A percentile compares a stretch with the other conserved stretches of the same genome.
Conservation (phyloP, 805 yeast genomes). For the Isabelozyma heimii region DNA sequence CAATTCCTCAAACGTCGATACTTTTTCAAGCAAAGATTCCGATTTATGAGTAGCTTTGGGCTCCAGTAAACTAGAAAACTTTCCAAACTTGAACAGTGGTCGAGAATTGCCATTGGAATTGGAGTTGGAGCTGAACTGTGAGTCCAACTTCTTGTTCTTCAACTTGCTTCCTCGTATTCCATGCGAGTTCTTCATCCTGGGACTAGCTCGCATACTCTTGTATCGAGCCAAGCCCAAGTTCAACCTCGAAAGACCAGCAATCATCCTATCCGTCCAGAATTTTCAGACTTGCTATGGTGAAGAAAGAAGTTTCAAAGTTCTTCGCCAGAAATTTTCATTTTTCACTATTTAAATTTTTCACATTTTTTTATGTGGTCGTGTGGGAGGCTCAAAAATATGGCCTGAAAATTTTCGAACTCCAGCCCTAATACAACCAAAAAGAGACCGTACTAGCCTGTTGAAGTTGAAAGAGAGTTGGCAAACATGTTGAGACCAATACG, state of each 20-base stretch:
- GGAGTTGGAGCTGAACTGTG: neutral
- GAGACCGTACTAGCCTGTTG: neutral
- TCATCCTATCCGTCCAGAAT: neutral
- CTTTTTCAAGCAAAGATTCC: conserved; percentile 40
- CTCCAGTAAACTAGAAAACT: conserved; percentile 45
- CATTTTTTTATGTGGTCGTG: neutral
- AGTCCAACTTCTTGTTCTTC: neutral
- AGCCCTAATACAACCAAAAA: neutral
- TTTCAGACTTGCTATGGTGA: neutral
- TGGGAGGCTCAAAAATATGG: neutral
- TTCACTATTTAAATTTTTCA: neutral
- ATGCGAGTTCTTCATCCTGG: conserved; percentile 1
- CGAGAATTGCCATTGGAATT: neutral
- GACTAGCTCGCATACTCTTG: neutral
- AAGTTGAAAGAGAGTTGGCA: neutral
- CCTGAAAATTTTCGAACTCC: neutral
- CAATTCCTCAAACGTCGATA: conserved; percentile 63
- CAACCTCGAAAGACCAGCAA: neutral
- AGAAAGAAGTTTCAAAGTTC: neutral
- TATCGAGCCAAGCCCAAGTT: neutral
- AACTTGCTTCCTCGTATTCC: neutral
- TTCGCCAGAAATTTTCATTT: neutral
- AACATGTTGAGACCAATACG: neutral
- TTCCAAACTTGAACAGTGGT: conserved; percentile 36
- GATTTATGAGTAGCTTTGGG: conserved; percentile 24